Conservation (phyloP, 139 green algal genomes). For the Tetratostichococcus sp. region DNA sequence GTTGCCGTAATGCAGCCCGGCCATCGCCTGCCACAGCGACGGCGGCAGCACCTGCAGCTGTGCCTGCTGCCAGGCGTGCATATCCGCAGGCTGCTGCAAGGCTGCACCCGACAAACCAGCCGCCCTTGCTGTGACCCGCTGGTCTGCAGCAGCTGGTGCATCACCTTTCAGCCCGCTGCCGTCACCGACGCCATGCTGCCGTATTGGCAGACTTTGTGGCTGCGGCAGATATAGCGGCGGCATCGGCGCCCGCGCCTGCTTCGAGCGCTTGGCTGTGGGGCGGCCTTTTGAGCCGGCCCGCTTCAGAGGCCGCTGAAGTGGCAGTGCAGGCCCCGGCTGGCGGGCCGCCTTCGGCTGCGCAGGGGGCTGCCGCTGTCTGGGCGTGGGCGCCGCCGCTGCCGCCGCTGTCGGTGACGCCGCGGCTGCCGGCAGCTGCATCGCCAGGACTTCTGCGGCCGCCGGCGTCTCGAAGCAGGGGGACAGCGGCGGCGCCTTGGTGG, state of each 20-base stretch:
- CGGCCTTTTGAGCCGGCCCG: neutral
- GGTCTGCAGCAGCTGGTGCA: too few species aligned
- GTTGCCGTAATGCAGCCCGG: neutral
- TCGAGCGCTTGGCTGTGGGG: neutral
- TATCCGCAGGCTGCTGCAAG: neutral
- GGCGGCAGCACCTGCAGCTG: too few species aligned
- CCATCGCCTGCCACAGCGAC: neutral
- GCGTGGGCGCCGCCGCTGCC: neutral
- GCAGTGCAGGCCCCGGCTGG: too few species aligned
- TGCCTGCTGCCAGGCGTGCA: too few species aligned
- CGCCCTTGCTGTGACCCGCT: too few species aligned
- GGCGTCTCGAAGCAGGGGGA: neutral
- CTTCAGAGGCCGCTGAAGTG: neutral
- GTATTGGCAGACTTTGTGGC: too few species aligned
- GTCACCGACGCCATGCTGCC: too few species aligned
- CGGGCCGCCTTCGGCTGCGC: too few species aligned
- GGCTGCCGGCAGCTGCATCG: neutral
- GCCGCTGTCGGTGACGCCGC: too few species aligned
- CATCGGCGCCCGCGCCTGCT: neutral
- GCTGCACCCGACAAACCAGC: too few species aligned
- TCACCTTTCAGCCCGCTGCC: too few species aligned
- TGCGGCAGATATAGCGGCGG: neutral
- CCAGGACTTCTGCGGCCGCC: neutral
- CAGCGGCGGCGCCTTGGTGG: neutral
- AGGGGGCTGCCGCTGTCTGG: too few species aligned